Percentiles rank a stretch among this genome's conserved stretches.
Evolutionary conservation across 2,329 filamentous ascomycete species (phyloP).

Genomic region (Colletotrichum australisinense): DNA sequence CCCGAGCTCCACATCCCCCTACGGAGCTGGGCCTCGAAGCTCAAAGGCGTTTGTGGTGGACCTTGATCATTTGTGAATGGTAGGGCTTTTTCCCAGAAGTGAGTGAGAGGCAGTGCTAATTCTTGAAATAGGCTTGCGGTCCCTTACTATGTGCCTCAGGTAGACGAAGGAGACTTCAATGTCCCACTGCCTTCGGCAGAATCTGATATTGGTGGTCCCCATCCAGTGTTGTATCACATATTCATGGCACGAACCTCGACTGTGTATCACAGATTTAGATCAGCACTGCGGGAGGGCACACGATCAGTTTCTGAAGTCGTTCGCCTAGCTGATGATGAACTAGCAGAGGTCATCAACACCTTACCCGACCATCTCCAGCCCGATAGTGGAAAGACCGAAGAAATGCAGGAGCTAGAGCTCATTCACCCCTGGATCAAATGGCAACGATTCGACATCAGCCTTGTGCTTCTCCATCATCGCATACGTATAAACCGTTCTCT

Average conservation of each 20-base stretch:
- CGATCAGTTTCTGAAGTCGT: conserved; percentile 9
- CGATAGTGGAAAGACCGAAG: not conserved
- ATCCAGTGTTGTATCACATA: conserved; percentile 28
- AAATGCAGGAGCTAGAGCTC: not conserved
- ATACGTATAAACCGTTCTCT: conserved; percentile 30
- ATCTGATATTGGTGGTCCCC: not conserved
- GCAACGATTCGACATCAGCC: conserved; percentile 34
- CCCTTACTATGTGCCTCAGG: conserved; percentile 20
- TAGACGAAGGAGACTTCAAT: conserved; percentile 19
- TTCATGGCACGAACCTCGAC: conserved; percentile 31
- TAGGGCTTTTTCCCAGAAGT: not conserved
- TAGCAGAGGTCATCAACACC: conserved; percentile 34
- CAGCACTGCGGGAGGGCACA: not conserved
- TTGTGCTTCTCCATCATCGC: conserved; percentile 29
- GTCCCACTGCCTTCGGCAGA: conserved; percentile 15
- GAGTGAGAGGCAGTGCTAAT: not conserved
- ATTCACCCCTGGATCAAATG: conserved; percentile 32
- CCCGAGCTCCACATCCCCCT: not conserved
- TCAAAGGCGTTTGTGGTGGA: conserved; percentile 29
- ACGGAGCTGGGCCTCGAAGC: conserved; percentile 16
- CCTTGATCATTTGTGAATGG: conserved; percentile 33
- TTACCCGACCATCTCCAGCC: conserved; percentile 31
- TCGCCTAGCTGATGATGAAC: conserved; percentile 23
- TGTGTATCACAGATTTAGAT: conserved; percentile 28
- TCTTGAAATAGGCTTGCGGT: conserved; percentile 12